Evolutionary conservation across 2,329 filamentous ascomycete species (phyloP).

Genomic region (Ophiocordyceps polyrhachis-furcata): DNA sequence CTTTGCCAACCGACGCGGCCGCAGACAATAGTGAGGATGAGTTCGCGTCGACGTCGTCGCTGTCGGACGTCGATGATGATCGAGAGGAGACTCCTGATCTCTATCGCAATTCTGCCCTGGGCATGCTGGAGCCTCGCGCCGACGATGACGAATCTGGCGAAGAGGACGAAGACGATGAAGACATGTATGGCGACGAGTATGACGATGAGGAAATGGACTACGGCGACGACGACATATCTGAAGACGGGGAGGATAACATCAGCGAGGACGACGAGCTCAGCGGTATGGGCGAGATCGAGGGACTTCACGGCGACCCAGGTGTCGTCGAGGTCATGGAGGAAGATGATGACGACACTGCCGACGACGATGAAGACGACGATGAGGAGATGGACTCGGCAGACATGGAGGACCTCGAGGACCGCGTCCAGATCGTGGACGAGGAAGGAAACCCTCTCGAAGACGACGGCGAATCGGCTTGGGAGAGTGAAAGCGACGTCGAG

Average conservation of each 20-base stretch:
- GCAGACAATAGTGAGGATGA: constrained; percentile 64
- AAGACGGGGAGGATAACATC: constrained; percentile 72
- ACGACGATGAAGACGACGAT: constrained; percentile 27
- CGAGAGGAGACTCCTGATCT: constrained; percentile 92
- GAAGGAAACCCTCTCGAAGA: constrained; percentile 39
- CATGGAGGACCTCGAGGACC: constrained; percentile 33
- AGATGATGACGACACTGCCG: constrained; percentile 44
- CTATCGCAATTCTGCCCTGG: constrained; percentile 87
- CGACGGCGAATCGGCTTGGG: constrained; percentile 41
- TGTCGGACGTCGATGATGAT: constrained; percentile 72
- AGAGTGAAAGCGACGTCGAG: constrained; percentile 39
- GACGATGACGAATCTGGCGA: constrained; percentile 68
- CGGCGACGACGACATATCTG: constrained; percentile 59
- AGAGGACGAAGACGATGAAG: constrained; percentile 60
- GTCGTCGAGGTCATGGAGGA: constrained; percentile 61
- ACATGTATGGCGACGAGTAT: constrained; percentile 84
- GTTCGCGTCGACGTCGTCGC: constrained; percentile 68
- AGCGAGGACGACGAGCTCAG: constrained; percentile 74
- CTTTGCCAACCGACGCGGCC: constrained; percentile 47
- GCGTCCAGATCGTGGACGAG: constrained; percentile 43
- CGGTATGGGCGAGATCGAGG: constrained; percentile 75
- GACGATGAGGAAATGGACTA: constrained; percentile 92
- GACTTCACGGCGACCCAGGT: constrained; percentile 40
- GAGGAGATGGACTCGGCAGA: constrained; percentile 25
- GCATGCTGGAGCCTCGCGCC: constrained; percentile 75